Evolutionary conservation across 75 land plant genomes (phyloP).

Genomic region (Sequoiadendron giganteum): DNA sequence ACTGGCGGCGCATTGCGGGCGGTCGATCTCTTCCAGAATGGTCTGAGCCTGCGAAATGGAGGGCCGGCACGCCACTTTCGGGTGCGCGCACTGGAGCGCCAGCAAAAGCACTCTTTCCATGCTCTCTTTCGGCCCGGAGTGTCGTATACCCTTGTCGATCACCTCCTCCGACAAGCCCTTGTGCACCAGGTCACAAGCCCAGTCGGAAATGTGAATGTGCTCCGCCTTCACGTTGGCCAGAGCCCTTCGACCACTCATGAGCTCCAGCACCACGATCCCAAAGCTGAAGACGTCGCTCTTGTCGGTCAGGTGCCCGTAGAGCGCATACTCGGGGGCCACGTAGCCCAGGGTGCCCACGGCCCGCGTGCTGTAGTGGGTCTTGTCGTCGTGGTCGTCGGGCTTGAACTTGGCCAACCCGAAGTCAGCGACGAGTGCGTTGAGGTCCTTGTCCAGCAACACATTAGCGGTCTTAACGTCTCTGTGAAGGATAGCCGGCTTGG

Average conservation of each 20-base stretch:
- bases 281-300: slow-evolving; percentile 87
- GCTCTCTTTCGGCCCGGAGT: slow-evolving; percentile 21
- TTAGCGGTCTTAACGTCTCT: slow-evolving; percentile 86
- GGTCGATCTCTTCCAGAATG: slow-evolving; percentile 42
- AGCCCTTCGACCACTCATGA: slow-evolving; percentile 71
- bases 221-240: slow-evolving; percentile 20
- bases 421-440: slow-evolving; percentile 72
- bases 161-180: slow-evolving; percentile 50
- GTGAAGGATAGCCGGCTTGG: slow-evolving; percentile 76
- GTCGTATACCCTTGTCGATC: slow-evolving; percentile 49
- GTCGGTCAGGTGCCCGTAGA: slow-evolving; percentile 76
- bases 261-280: slow-evolving; percentile 81
- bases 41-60: slow-evolving; percentile 62
- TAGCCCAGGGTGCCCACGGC: slow-evolving; percentile 90
- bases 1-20: background rate
- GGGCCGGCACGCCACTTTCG: slow-evolving; percentile 60
- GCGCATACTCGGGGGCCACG: slow-evolving; percentile 86
- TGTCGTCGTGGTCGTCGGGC: slow-evolving; percentile 48
- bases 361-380: slow-evolving; percentile 69
- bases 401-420: slow-evolving; percentile 82
- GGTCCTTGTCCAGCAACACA: slow-evolving; percentile 62
- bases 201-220: slow-evolving; percentile 53
- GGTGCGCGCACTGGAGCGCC: slow-evolving; percentile 76
- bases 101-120: slow-evolving; percentile 61
- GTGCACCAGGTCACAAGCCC: slow-evolving; percentile 72